Conservation (phyloP, 2,329 filamentous ascomycete genomes). For the Stromatinia cepivora region DNA sequence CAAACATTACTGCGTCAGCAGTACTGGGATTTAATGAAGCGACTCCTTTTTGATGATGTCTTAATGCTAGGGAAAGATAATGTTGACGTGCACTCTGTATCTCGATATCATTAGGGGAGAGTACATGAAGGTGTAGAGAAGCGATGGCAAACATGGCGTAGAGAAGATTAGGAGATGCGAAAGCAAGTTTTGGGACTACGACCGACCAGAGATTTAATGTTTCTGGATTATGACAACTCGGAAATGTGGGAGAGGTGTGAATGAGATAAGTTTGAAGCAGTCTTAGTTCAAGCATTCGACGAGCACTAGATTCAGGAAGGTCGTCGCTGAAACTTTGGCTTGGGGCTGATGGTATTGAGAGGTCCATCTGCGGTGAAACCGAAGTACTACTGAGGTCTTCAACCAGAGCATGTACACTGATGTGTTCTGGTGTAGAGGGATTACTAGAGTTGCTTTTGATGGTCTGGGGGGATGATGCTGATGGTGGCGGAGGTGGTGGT, state of each 20-base stretch:
- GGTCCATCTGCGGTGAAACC: constrained; percentile 1
- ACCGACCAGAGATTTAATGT: constrained; percentile 25
- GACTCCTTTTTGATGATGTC: constrained; percentile 27
- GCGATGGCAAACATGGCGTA: constrained; percentile 29
- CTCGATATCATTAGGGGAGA: constrained; percentile 25
- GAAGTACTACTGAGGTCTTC: constrained; percentile 18
- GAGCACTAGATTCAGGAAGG: constrained; percentile 24
- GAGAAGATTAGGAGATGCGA: constrained; percentile 25
- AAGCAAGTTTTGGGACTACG: constrained; percentile 27
- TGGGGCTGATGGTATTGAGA: constrained; percentile 11
- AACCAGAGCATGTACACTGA: constrained; percentile 5
- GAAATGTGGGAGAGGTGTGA: constrained; percentile 23
- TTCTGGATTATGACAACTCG: constrained; percentile 19
- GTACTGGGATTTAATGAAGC: constrained; percentile 19
- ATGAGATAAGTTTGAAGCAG: constrained; percentile 27
- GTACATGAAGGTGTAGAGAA: constrained; percentile 25
- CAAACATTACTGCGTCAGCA: constrained; percentile 27
- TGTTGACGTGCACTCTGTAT: constrained; percentile 25
- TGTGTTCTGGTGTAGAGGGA: neutral
- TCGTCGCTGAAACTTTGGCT: constrained; percentile 19
- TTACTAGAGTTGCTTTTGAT: constrained; percentile 18
- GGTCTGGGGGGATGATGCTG: constrained; percentile 10
- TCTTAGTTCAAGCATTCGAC: constrained; percentile 28
- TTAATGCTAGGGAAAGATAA: constrained; percentile 26
- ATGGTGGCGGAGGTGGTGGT: constrained; percentile 10